Percentiles rank a stretch among this genome's conserved stretches.
phyloP scores from a whole-genome alignment of 768 basidiomycete species.

The Multifurca ochricompacta region DNA sequence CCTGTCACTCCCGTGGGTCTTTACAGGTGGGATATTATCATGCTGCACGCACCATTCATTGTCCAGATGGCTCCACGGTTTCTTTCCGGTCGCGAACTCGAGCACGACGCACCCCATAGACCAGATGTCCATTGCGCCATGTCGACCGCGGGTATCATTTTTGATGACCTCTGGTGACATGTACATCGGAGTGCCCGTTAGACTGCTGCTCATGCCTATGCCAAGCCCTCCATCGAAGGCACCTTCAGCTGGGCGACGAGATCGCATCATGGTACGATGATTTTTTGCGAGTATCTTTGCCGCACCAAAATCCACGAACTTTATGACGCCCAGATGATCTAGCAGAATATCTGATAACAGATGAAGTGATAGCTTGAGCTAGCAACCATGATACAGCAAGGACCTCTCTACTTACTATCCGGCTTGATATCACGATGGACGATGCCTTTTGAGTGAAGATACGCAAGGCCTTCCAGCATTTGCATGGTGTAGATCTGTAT shows the following conservation, averaged over 20 bases:
- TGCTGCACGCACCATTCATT: constrained; percentile 79
- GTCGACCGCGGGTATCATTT: constrained; percentile 77
- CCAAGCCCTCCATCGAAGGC: constrained; percentile 24
- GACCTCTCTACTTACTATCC: constrained; percentile 71
- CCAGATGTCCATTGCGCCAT: constrained; percentile 99
- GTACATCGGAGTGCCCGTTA: constrained; percentile 99
- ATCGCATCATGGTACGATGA: constrained; percentile 67
- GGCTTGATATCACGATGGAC: constrained; percentile 98
- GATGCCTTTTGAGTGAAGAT: constrained; percentile 87
- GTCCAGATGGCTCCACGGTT: constrained; percentile 98
- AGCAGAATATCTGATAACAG: constrained; percentile 79
- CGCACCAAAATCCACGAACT: constrained; percentile 96
- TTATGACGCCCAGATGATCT: constrained; percentile 84
- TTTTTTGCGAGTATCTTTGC: constrained; percentile 94
- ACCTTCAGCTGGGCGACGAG: constrained; percentile 50
- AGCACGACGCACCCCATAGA: constrained; percentile 95
- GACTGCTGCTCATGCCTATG: constrained; percentile 62
- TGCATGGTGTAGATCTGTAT: constrained; percentile 95
- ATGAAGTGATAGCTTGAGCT: background rate
- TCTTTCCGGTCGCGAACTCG: constrained; percentile 92
- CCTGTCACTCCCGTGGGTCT: constrained; percentile 38
- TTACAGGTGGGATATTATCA: background rate
- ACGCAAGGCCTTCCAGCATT: constrained; percentile 90
- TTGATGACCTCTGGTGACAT: constrained; percentile 99
- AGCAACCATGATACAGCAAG: background rate